These are phyloP conservation scores for Posidonia oceanica DNA, from an alignment of 116 monocot genomes.

Conservation along the genomic window DNA sequence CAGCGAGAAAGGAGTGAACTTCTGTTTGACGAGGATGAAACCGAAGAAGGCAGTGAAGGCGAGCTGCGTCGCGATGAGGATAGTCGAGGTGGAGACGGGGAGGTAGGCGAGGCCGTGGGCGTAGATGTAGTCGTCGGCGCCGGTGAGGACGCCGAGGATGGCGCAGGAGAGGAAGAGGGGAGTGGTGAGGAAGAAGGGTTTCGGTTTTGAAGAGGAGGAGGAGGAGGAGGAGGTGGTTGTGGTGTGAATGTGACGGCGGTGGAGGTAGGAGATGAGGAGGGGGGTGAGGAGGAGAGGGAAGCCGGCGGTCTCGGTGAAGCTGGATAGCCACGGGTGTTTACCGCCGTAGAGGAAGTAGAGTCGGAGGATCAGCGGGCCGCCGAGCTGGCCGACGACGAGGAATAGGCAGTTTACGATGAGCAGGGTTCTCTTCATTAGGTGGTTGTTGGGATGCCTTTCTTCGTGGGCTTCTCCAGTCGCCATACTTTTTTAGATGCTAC, in stretches of 20 bases:
- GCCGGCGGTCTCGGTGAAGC: slow-evolving; percentile 11
- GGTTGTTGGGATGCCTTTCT: no score
- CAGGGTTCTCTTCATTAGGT: background rate
- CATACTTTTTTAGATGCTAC: background rate
- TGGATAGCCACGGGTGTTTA: slow-evolving; percentile 13
- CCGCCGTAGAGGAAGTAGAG: slow-evolving; percentile 32
- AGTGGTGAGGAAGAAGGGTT: no score
- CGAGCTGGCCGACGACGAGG: slow-evolving; percentile 3
- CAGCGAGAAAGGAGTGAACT: slow-evolving; percentile 28
- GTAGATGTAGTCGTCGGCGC: slow-evolving; percentile 9
- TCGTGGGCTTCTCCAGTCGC: background rate
- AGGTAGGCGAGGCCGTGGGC: slow-evolving; percentile 20
- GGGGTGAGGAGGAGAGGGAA: slow-evolving; percentile 23
- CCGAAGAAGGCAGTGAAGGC: slow-evolving; percentile 26
- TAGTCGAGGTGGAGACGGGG: slow-evolving; percentile 35
- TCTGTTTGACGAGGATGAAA: slow-evolving; percentile 19
- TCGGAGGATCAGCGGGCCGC: slow-evolving; percentile 17
- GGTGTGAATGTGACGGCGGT: background rate
- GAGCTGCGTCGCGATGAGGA: slow-evolving; percentile 31
- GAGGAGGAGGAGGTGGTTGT: background rate
- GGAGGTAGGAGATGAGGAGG: slow-evolving; percentile 3
- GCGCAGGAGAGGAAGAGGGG: background rate
- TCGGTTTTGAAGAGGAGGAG: no score
- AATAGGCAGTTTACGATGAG: slow-evolving; percentile 18
- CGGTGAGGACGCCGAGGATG: background rate